A percentile compares a stretch with the other conserved stretches of the same genome.
Evolutionary conservation across 202 grass and related monocot genomes (phyloP).

Genomic region (Hordeum pubiflorum): DNA sequence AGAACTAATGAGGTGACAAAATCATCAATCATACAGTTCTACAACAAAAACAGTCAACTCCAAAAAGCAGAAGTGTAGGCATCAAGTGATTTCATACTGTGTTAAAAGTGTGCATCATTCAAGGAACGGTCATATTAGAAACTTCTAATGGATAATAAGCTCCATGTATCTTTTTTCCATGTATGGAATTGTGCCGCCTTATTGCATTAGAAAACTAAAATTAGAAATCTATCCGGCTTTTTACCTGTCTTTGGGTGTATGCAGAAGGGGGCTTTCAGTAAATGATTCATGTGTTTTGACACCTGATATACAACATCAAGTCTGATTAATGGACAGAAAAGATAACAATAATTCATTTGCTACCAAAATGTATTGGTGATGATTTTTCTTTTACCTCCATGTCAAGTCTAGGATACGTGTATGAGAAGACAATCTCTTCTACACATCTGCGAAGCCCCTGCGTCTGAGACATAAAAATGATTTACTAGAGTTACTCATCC

Average conservation of each 20-base stretch:
- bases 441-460: constrained; percentile 70
- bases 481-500: not conserved
- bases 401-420: constrained; percentile 93
- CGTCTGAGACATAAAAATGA: constrained; percentile 25
- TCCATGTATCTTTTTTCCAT: not conserved
- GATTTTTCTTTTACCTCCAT: constrained; percentile 57
- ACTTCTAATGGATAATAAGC: constrained; percentile 7
- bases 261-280: constrained; percentile 31
- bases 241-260: constrained; percentile 89
- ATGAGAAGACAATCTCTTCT: constrained; percentile 89
- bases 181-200: not conserved
- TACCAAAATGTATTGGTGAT: constrained; percentile 3
- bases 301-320: constrained; percentile 41
- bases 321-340: not conserved
- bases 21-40: not conserved
- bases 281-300: constrained; percentile 94
- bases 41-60: not conserved
- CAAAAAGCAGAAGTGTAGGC: not conserved
- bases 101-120: not conserved
- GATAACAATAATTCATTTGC: not conserved
- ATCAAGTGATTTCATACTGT: not conserved
- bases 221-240: not conserved
- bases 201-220: not conserved
- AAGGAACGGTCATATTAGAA: not conserved
- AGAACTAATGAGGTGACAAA: not conserved